Evolutionary conservation across 2,329 filamentous ascomycete genomes (phyloP), one percentile per base, ranked within the genome.

Genomic region (Penicillium concentricum): DNA sequence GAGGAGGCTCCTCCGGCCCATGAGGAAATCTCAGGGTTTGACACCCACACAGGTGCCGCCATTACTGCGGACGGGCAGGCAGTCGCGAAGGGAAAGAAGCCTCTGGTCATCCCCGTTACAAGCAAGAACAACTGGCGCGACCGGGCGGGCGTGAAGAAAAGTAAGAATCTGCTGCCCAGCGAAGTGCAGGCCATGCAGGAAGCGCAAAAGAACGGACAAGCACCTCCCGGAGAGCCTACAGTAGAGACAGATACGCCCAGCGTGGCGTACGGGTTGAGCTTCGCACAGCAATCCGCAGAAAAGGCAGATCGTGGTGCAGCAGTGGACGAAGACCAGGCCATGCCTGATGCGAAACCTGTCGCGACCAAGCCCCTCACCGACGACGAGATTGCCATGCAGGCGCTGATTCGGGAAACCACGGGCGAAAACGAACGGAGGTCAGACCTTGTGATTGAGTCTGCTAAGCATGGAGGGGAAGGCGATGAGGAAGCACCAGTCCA

Each of bases 91-190:
- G 66, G 79, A 78, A 74, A 75, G 38, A 80, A 88, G 68, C 85
- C 88, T 62, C 84, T 92, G 78, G 91, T 93, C 69, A 85, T 85
- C 32, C 87, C 90, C 69, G 89, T 92, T 59, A 89, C 91, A 75
- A 90, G 87, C 68, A 87, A 84, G 70, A 97, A 97, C 72, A 94
- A 97, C 79, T 87, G 92, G 61, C 71, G 74, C 49, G 71, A 77
- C 55, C 68, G 74, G 7, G 63, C 72, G 5, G 69, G 73, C 4
- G 85, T 53, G 84, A 84, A 79, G 81, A 88, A 68, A 56, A 76
- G 81, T 62, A 85, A 79, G 70, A 86, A 84, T 69, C 70, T 82
- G 15, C 74, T 87, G n/a, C 85, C 84, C n/a, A 72, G 66, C 7
- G 83, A 83, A 59, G 83, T 82, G 39, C 79, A 81, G 60, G 79